phyloP scores from a whole-genome alignment of 306 rosid species.

The Begonia fuchsioides region DNA sequence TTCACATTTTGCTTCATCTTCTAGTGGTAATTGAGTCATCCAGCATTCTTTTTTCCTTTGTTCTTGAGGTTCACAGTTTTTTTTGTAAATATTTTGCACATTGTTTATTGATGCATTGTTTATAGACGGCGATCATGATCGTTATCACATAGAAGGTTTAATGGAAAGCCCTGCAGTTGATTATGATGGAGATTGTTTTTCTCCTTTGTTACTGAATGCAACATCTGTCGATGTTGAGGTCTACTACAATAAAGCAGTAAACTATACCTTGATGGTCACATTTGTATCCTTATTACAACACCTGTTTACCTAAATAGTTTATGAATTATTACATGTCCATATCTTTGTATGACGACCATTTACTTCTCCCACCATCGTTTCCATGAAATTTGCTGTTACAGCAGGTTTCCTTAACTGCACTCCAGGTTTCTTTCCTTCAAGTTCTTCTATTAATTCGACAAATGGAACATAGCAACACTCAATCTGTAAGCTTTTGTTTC shows the following conservation, averaged over 20 bases:
- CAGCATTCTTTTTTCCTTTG: slow-evolving; percentile 11
- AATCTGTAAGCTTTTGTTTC: slow-evolving; percentile 48
- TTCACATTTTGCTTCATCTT: slow-evolving; percentile 52
- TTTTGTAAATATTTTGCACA: neutral
- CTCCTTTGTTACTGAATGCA: slow-evolving; percentile 71
- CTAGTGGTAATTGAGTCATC: slow-evolving; percentile 70
- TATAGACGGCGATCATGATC: slow-evolving; percentile 64
- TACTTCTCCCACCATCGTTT: neutral
- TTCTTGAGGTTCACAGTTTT: neutral
- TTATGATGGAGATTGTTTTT: slow-evolving; percentile 83
- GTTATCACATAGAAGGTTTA: slow-evolving; percentile 70
- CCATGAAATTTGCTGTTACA: slow-evolving; percentile 5
- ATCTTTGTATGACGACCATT: neutral
- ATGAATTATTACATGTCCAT: too few relatives aligned
- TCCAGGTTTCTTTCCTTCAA: slow-evolving; percentile 90
- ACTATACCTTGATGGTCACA: slow-evolving; percentile 97
- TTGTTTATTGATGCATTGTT: slow-evolving; percentile 2
- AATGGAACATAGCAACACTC: slow-evolving; percentile 99
- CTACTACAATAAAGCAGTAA: slow-evolving; percentile 93
- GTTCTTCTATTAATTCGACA: slow-evolving; percentile 93
- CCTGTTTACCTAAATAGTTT: neutral
- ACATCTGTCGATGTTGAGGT: slow-evolving; percentile 84
- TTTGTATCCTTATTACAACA: slow-evolving; percentile 65
- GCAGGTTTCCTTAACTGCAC: slow-evolving; percentile 39
- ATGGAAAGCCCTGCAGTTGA: slow-evolving; percentile 92